Evolutionary conservation across 2,329 filamentous ascomycete genomes (phyloP).

Genomic region (Colletotrichum sp.): DNA sequence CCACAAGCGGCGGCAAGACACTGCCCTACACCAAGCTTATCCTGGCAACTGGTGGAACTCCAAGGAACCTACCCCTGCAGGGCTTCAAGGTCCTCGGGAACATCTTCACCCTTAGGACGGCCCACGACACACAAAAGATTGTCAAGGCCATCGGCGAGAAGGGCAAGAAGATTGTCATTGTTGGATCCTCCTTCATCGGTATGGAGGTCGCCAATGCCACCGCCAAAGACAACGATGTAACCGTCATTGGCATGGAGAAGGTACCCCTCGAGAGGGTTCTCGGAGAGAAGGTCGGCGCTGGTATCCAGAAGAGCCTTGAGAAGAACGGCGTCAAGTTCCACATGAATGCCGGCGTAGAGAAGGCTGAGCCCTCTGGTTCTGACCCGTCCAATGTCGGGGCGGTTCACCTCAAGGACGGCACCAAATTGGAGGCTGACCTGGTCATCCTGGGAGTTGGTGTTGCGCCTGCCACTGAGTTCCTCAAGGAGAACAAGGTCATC

Average conservation of each 20-base stretch:
- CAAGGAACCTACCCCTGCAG: slow-evolving; percentile 76
- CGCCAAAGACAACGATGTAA: slow-evolving; percentile 79
- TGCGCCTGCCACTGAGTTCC: slow-evolving; percentile 81
- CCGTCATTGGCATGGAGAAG: slow-evolving; percentile 87
- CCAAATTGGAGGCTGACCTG: slow-evolving; percentile 81
- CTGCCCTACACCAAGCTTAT: slow-evolving; percentile 86
- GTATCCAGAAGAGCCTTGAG: slow-evolving; percentile 81
- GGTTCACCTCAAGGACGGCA: slow-evolving; percentile 85
- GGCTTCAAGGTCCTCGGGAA: slow-evolving; percentile 89
- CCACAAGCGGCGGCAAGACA: slow-evolving; percentile 76
- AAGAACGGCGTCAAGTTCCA: slow-evolving; percentile 89
- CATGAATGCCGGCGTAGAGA: slow-evolving; percentile 81
- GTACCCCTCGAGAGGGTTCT: slow-evolving; percentile 86
- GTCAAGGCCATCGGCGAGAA: slow-evolving; percentile 79
- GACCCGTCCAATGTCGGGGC: slow-evolving; percentile 78
- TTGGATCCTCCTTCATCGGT: slow-evolving; percentile 95
- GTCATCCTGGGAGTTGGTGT: slow-evolving; percentile 94
- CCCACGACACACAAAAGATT: slow-evolving; percentile 81
- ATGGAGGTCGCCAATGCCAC: slow-evolving; percentile 95
- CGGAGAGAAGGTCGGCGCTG: slow-evolving; percentile 78
- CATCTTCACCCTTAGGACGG: slow-evolving; percentile 81
- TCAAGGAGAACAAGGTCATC: slow-evolving; percentile 74
- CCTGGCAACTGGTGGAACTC: slow-evolving; percentile 84
- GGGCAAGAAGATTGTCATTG: slow-evolving; percentile 88
- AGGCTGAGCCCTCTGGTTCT: slow-evolving; percentile 73